These are phyloP conservation scores for Penicillium nucicola DNA, from an alignment of 495 filamentous ascomycete genomes.

Conservation along the genomic window DNA sequence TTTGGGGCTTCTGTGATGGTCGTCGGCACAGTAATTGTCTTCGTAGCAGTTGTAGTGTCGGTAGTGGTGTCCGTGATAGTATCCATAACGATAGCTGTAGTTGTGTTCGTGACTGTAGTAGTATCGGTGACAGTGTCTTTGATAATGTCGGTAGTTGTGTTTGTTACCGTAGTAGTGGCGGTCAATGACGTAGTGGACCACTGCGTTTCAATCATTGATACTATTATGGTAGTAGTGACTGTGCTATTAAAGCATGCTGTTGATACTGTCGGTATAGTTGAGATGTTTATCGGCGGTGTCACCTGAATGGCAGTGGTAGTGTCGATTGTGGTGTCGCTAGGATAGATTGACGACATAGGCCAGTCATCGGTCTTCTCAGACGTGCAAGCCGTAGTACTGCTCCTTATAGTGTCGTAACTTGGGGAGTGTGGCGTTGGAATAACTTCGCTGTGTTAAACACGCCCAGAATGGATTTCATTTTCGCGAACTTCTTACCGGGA, in stretches of 20 bases:
- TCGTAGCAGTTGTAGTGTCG: neutral
- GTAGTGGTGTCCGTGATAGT: neutral
- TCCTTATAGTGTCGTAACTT: neutral
- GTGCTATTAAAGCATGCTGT: conserved; percentile 2
- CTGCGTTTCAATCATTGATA: too few relatives aligned
- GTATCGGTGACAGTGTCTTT: neutral
- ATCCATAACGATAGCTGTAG: neutral
- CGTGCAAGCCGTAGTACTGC: neutral
- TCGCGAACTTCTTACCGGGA: neutral
- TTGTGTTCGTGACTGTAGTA: neutral
- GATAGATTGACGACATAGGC: neutral
- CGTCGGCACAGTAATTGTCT: conserved; percentile 7
- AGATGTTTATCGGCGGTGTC: neutral
- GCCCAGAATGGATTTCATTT: neutral
- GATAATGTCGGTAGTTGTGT: too few relatives aligned
- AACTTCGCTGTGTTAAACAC: conserved; percentile 2
- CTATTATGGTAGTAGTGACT: neutral
- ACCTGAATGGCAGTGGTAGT: conserved; percentile 3
- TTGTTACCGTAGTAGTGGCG: too few relatives aligned
- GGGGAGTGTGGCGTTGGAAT: conserved; percentile 9
- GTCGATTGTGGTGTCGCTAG: conserved; percentile 2
- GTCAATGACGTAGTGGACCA: too few relatives aligned
- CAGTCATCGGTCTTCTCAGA: neutral
- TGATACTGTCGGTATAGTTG: neutral
- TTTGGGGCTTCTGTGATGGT: conserved; percentile 18